Evolutionary conservation across 2,329 filamentous ascomycete species (phyloP).

Genomic region (Cladosporium colombiae): DNA sequence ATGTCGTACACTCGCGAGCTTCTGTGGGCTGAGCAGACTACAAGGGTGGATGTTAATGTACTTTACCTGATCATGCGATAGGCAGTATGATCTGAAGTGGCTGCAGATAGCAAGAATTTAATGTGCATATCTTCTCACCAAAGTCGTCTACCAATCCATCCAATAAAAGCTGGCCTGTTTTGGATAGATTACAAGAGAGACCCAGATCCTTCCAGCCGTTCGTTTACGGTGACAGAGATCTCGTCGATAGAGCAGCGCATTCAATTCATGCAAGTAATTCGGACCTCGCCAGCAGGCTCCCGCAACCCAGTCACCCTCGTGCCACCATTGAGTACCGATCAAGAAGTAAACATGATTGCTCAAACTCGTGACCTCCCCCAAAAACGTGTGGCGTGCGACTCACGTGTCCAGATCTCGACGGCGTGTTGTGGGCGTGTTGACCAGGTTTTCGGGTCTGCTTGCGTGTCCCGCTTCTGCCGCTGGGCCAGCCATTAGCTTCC

Average conservation of each 20-base stretch:
- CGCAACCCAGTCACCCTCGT: not conserved
- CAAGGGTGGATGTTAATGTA: not conserved
- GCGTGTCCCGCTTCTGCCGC: not conserved
- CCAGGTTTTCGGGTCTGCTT: not conserved
- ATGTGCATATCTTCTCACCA: not conserved
- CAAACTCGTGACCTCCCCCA: not conserved
- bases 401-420: not conserved
- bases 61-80: not conserved
- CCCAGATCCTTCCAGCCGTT: not conserved
- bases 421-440: not conserved
- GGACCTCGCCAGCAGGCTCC: not conserved
- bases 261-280: not conserved
- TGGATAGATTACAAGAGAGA: not conserved
- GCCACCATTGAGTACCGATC: not conserved
- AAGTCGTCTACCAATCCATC: not conserved
- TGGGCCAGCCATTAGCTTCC: slow-evolving; percentile 9
- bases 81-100: not conserved
- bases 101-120: not conserved
- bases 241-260: not conserved
- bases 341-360: not conserved
- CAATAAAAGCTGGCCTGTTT: not conserved
- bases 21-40: not conserved
- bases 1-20: not conserved
- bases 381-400: not conserved
- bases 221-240: not conserved